Evolutionary conservation across 768 basidiomycete species (phyloP).

Genomic region (Mycena latifolia): DNA sequence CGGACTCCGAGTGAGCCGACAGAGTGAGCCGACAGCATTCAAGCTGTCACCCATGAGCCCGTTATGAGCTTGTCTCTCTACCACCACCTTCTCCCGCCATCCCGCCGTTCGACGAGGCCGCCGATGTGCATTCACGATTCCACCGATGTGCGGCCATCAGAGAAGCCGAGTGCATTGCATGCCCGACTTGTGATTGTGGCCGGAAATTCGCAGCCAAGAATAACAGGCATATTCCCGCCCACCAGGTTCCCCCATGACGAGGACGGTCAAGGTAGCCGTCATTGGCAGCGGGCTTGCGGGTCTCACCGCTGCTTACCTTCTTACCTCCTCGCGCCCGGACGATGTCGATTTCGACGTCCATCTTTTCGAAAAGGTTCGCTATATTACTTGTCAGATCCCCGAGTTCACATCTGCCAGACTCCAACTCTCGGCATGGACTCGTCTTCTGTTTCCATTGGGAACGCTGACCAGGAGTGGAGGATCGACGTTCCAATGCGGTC

Average conservation of each 20-base stretch:
- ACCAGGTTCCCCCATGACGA: slow-evolving; percentile 22
- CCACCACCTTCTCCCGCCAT: too few relatives aligned
- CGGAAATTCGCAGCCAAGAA: too few relatives aligned
- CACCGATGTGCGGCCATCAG: too few relatives aligned
- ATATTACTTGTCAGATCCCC: slow-evolving; percentile 2
- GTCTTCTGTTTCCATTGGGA: slow-evolving; percentile 62
- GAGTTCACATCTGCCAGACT: slow-evolving; percentile 51
- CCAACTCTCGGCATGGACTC: slow-evolving; percentile 77
- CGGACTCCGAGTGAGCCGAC: too few relatives aligned
- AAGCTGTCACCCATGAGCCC: too few relatives aligned
- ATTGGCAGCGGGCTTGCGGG: slow-evolving; percentile 83
- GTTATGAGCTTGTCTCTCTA: too few relatives aligned
- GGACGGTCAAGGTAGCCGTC: slow-evolving; percentile 71
- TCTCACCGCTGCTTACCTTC: slow-evolving; percentile 73
- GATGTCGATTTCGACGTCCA: slow-evolving; percentile 73
- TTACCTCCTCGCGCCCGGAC: slow-evolving; percentile 50
- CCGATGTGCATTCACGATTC: too few relatives aligned
- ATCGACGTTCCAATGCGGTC: slow-evolving; percentile 88
- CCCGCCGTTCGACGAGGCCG: too few relatives aligned
- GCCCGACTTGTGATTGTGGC: too few relatives aligned
- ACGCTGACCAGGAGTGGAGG: slow-evolving; percentile 58
- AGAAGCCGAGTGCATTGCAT: too few relatives aligned
- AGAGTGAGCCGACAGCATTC: too few relatives aligned
- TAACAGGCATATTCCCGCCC: too few relatives aligned
- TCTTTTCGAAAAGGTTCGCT: slow-evolving; percentile 78